Evolutionary conservation across 306 rosid species (phyloP), one percentile per base, ranked within the genome.

Genomic region (Dryas octopetala): DNA sequence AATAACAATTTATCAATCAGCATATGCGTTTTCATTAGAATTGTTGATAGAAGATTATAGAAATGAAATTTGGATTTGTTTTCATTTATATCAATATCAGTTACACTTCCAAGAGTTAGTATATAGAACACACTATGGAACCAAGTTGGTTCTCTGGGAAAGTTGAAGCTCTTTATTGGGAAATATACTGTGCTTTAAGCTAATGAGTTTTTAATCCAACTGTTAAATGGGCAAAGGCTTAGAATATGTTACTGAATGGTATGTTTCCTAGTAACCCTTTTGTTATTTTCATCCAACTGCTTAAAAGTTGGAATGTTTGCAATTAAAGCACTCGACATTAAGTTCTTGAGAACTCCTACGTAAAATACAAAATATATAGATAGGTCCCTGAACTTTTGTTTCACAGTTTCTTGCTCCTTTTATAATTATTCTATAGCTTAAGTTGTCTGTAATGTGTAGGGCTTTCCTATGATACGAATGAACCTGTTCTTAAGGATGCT

Each of bases 401-500:
- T 13, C 50, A 6, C 7, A 9, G 3, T 62, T 47, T 46, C 38
- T 53, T 52, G 28, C 17, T 17, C 38, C 53, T n/a, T 50, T 38
- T 16, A 32, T 32, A 8, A 19, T 53, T 38, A 0, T 19, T 4
- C 19, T 17, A 6, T 11, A 6, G n/a, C 23, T 0, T 52, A 5
- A 61, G 26, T 43, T 50, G 19, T 49, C 19, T 62, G 64, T 26
- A 44, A 57, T 53, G 32, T 45, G 41, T 50, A 88, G 94, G 96
- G 61, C 85, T 91, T 75, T 88, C 96, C 6, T 85, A 83, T 32
- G 87, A 91, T 66, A 84, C 97, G 1, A 89, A 91, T 70, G 95
- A 91, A 81, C 76, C 92, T 5, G 85, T 83, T 58, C 83, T 89
- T 1, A 87, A 83, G 81, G 86, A 80, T 49, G 79, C 85, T 17